These are phyloP conservation scores for Tolypocladium cylindrosporum DNA, from an alignment of 2,329 filamentous ascomycete genomes.

Conservation along the genomic window DNA sequence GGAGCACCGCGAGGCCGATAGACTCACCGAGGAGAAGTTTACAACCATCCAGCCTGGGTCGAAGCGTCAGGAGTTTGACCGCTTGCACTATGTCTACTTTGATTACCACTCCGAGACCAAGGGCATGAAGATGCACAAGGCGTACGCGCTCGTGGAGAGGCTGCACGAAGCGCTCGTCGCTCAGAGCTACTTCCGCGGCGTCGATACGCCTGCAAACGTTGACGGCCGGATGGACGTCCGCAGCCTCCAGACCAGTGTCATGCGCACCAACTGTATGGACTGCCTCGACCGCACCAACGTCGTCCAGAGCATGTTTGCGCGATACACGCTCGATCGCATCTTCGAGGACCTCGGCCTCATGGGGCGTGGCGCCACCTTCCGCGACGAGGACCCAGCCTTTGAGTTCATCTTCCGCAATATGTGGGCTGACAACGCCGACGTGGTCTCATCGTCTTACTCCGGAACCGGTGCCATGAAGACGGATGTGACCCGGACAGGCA, in stretches of 20 bases:
- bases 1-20: slow-evolving; percentile 56
- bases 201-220: slow-evolving; percentile 66
- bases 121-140: slow-evolving; percentile 85
- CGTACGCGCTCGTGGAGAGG: slow-evolving; percentile 75
- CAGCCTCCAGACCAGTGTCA: slow-evolving; percentile 75
- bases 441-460: slow-evolving; percentile 85
- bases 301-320: slow-evolving; percentile 92
- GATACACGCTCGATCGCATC: slow-evolving; percentile 81
- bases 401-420: slow-evolving; percentile 91
- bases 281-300: slow-evolving; percentile 97
- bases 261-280: slow-evolving; percentile 98
- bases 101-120: slow-evolving; percentile 98
- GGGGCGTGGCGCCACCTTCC: slow-evolving; percentile 63
- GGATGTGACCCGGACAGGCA: slow-evolving; percentile 89
- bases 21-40: slow-evolving; percentile 67
- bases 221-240: slow-evolving; percentile 70
- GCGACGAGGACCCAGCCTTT: slow-evolving; percentile 67
- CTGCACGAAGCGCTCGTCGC: slow-evolving; percentile 64
- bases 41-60: slow-evolving; percentile 60
- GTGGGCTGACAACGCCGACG: slow-evolving; percentile 97
- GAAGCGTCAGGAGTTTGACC: slow-evolving; percentile 58
- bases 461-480: slow-evolving; percentile 97
- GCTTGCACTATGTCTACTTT: slow-evolving; percentile 93
- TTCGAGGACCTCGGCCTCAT: slow-evolving; percentile 77
- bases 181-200: slow-evolving; percentile 86